Evolutionary conservation across 768 basidiomycete genomes (phyloP).

Genomic region (Kwoniella bestiolae): DNA sequence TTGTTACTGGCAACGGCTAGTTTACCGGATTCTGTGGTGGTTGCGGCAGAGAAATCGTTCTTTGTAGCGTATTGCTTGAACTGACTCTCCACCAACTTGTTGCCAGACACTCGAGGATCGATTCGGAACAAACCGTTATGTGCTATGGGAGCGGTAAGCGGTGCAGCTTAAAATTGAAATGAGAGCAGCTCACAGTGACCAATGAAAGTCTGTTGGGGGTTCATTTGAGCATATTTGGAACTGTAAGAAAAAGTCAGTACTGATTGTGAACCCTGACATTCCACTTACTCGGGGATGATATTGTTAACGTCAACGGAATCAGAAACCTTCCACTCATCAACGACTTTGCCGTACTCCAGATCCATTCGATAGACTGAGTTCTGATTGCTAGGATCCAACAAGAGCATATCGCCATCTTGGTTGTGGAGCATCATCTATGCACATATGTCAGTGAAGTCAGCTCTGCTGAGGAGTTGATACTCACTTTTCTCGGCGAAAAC

Average conservation of each 20-base stretch:
- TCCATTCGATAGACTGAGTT: constrained; percentile 88
- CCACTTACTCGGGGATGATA: constrained; percentile 73
- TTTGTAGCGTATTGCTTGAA: constrained; percentile 95
- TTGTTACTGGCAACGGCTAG: constrained; percentile 94
- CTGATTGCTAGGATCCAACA: constrained; percentile 80
- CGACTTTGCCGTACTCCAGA: constrained; percentile 88
- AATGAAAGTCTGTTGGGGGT: constrained; percentile 87
- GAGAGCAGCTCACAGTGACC: constrained; percentile 61
- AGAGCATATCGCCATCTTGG: constrained; percentile 91
- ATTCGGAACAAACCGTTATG: constrained; percentile 96
- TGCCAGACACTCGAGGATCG: constrained; percentile 90
- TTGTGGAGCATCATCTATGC: constrained; percentile 91
- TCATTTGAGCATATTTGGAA: constrained; percentile 92
- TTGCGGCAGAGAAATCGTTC: constrained; percentile 90
- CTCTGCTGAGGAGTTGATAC: too few species aligned
- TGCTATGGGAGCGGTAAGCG: constrained; percentile 61
- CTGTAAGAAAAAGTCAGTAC: constrained; percentile 29
- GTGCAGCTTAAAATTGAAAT: constrained; percentile 3
- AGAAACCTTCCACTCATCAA: constrained; percentile 99
- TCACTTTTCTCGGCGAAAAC: constrained; percentile 84
- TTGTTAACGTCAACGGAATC: constrained; percentile 83
- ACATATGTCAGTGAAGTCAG: too few species aligned
- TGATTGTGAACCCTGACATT: neutral
- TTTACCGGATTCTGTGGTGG: constrained; percentile 83
- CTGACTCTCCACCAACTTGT: constrained; percentile 90